Base-by-base conservation (phyloP, 495 filamentous ascomycete genomes). In the Bathelium albidoporum region DNA sequence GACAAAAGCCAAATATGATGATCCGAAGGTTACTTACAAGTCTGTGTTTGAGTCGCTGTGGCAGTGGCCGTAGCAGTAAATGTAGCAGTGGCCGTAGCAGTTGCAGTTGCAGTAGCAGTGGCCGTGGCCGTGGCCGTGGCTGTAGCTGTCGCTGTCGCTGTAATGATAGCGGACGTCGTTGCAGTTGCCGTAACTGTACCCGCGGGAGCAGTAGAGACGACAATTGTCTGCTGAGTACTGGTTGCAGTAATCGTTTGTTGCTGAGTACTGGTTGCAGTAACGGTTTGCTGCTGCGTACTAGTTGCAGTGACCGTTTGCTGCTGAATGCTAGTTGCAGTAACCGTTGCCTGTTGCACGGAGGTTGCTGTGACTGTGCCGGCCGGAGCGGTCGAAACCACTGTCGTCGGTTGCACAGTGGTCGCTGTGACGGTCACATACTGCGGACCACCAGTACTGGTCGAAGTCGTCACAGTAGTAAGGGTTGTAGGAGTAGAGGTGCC, bases 91-190 rank as follows among this genome's bases (percentile, higher is more conserved):
- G 0, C 65, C 61, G 44, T 53, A 63, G 45, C 4, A 32, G n/a
- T 61, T 43, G 43, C n/a, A 39, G 39, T 49, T 60, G 49, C 65
- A 60, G 59, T 62, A 63, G 58, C 65, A 66, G 10, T 28, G 11
- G 3, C 65, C 61, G 58, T 60, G 55, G 1, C 20, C 16, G 11
- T 49, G 32, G 28, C 61, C 65, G 20, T 39, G 4, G 36, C 58
- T 7, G 59, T 31, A 32, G 26, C n/a, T 41, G 60, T 31, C 5
- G 53, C 59, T 60, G 52, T 60, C 59, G 28, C 59, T 61, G 63
- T 14, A 61, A 12, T 59, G 59, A 49, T 52, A 62, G 22, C 26
- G 5, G 49, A 52, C 49, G 36, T 59, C 45, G 64, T 61, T 62
- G 36, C 39, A 60, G 65, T 63, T 52, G 60, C 65, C 59, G 26